A percentile compares a stretch with the other conserved stretches of the same genome.
Conservation (phyloP, 176 grass and related monocot genomes). For the Rhipidocladum racemiflorum region DNA sequence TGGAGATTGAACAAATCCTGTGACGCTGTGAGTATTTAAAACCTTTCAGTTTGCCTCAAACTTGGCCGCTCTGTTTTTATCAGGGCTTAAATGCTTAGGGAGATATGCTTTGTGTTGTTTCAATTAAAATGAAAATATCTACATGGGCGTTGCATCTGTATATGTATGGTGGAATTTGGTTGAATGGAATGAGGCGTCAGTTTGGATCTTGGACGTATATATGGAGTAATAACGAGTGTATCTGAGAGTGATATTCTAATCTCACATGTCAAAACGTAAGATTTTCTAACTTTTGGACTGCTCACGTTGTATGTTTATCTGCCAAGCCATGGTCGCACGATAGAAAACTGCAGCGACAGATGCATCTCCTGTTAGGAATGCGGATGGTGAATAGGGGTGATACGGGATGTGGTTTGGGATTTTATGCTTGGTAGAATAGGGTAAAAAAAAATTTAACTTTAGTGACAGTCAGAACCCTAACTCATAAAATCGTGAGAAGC, state of each 20-base stretch:
- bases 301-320: neutral
- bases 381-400: too few relatives aligned
- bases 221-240: neutral
- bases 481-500: too few relatives aligned
- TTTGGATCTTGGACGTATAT: neutral
- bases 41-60: neutral
- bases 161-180: neutral
- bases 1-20: neutral
- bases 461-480: too few relatives aligned
- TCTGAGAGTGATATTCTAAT: neutral
- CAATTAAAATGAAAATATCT: neutral
- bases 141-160: neutral
- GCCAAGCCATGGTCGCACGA: neutral
- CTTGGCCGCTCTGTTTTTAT: too few relatives aligned
- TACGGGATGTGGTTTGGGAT: too few relatives aligned
- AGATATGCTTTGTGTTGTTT: neutral
- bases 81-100: neutral
- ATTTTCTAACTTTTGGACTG: neutral
- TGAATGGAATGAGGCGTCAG: neutral
- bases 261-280: neutral
- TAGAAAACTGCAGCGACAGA: neutral
- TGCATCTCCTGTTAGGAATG: too few relatives aligned
- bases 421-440: too few relatives aligned
- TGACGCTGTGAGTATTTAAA: neutral
- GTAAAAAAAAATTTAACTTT: too few relatives aligned